Evolutionary conservation across 2,329 filamentous ascomycete species (phyloP).

Genomic region (Dactylonectria macrodidyma): DNA sequence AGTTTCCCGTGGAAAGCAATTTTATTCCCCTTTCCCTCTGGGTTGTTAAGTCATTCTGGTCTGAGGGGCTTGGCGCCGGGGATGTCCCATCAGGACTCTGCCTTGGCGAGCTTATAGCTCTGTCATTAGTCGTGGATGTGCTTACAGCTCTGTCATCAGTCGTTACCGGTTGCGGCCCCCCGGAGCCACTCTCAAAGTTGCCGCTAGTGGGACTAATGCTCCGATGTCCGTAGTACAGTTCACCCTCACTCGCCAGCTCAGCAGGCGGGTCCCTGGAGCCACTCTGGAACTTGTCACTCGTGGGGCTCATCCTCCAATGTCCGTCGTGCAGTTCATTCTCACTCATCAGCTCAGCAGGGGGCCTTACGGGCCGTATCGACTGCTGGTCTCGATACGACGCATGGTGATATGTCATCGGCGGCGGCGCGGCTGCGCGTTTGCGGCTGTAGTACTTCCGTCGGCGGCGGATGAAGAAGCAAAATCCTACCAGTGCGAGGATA

Average conservation of each 20-base stretch:
- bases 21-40: too few species aligned
- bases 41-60: too few species aligned
- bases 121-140: too few species aligned
- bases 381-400: constrained; percentile 14
- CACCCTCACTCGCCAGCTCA: constrained; percentile 6
- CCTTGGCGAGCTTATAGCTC: too few species aligned
- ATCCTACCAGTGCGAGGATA: background rate
- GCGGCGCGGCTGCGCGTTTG: background rate
- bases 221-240: background rate
- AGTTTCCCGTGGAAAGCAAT: too few species aligned
- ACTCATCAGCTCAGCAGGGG: constrained; percentile 2
- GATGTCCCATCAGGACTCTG: background rate
- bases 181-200: constrained; percentile 14
- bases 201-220: constrained; percentile 3
- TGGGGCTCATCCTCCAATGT: too few species aligned
- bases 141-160: too few species aligned
- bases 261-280: too few species aligned
- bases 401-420: background rate
- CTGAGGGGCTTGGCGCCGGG: background rate
- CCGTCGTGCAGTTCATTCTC: too few species aligned
- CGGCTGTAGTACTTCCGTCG: background rate
- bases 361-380: background rate
- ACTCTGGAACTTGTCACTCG: too few species aligned
- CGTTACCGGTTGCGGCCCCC: background rate
- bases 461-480: constrained; percentile 18